These are phyloP conservation scores for Aspergillus sp. DNA, from an alignment of 2,329 filamentous ascomycete genomes.

Conservation along the genomic window DNA sequence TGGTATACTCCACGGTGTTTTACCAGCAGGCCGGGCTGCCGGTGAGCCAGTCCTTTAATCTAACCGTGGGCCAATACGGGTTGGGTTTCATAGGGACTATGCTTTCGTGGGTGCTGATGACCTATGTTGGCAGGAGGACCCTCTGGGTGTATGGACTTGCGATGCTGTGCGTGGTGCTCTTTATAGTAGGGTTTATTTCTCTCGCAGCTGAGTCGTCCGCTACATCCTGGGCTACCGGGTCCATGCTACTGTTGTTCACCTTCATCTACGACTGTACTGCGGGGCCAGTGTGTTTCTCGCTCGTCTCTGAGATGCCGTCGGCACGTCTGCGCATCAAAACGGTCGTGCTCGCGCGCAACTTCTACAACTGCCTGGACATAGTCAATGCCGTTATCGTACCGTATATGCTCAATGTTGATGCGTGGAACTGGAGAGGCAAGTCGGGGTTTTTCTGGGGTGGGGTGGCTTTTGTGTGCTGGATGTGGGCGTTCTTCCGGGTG, in stretches of 20 bases:
- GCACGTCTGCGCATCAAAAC: conserved; percentile 55
- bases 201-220: conserved; percentile 18
- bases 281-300: conserved; percentile 53
- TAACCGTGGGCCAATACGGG: conserved; percentile 56
- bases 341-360: conserved; percentile 49
- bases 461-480: conserved; percentile 69
- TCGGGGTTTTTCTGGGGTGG: conserved; percentile 80
- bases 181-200: conserved; percentile 23
- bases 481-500: conserved; percentile 73
- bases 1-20: conserved; percentile 36
- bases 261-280: conserved; percentile 55
- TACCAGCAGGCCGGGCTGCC: conserved; percentile 38
- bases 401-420: conserved; percentile 81
- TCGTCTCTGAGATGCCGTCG: conserved; percentile 54
- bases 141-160: conserved; percentile 33
- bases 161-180: conserved; percentile 19
- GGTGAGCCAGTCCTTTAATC: conserved; percentile 30
- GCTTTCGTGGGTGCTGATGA: conserved; percentile 47
- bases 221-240: conserved; percentile 39
- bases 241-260: conserved; percentile 52
- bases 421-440: conserved; percentile 79
- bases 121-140: conserved; percentile 36
- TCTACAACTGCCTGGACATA: conserved; percentile 45
- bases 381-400: conserved; percentile 67
- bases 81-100: conserved; percentile 55